Evolutionary conservation across 352 stramenopile species (phyloP).

Genomic region (Phytophthora megakarya): DNA sequence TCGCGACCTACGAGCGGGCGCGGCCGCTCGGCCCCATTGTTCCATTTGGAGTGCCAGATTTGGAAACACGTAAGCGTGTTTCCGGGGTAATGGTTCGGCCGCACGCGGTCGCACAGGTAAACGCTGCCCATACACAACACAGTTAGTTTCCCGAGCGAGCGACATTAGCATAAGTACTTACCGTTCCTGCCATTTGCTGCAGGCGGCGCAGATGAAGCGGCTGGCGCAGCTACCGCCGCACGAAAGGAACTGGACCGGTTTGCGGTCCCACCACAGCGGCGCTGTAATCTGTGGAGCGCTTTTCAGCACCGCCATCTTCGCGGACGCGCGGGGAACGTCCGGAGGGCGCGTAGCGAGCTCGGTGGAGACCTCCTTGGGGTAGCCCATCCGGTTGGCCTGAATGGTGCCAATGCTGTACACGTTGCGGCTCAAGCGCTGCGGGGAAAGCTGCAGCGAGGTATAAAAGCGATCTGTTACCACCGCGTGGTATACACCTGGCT

Average conservation of each 20-base stretch:
- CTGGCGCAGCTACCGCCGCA: background rate
- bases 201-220: too few species aligned
- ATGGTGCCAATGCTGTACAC: slow-evolving; percentile 16
- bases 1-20: too few species aligned
- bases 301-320: background rate
- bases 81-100: too few species aligned
- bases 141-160: too few species aligned
- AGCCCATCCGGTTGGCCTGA: slow-evolving; percentile 4
- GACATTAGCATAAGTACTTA: too few species aligned
- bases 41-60: too few species aligned
- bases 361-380: background rate
- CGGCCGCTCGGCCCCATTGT: too few species aligned
- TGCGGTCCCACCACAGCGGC: slow-evolving; percentile 5
- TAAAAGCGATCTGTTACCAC: slow-evolving; percentile 26
- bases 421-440: slow-evolving; percentile 17
- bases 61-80: too few species aligned
- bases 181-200: too few species aligned
- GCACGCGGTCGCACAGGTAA: too few species aligned
- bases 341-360: background rate
- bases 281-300: background rate
- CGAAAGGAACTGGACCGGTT: background rate
- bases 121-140: too few species aligned
- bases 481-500: too few species aligned
- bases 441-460: slow-evolving; percentile 19
- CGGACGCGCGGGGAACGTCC: background rate